A percentile compares a stretch with the other conserved stretches of the same genome.
Conservation (phyloP, 1,284 basidiomycete genomes). For the Naganishia sp. region DNA sequence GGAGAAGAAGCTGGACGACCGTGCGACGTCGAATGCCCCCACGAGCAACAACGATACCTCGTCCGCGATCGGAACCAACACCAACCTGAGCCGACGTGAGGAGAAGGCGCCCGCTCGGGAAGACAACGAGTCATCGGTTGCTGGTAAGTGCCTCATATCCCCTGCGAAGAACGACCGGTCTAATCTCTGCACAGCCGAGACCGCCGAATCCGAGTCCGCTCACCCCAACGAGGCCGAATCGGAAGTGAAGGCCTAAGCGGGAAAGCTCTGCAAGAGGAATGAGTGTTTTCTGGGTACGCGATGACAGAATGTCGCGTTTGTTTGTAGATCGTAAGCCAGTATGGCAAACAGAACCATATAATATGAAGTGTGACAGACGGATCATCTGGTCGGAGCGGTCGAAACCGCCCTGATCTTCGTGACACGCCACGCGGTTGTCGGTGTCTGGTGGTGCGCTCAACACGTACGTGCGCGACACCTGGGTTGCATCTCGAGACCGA, state of each 20-base stretch:
- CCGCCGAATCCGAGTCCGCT: background rate
- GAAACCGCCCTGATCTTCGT: background rate
- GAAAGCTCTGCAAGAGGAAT: background rate
- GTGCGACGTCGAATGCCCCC: slow-evolving; percentile 42
- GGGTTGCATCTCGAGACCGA: no score
- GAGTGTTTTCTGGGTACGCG: background rate
- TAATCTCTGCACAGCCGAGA: background rate
- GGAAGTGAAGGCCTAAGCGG: slow-evolving; percentile 4
- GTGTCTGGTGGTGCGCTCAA: no score
- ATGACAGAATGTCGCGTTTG: background rate
- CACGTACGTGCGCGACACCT: no score
- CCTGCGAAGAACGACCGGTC: no score
- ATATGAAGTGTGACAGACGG: no score
- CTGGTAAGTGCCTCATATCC: background rate
- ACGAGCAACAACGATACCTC: slow-evolving; percentile 27
- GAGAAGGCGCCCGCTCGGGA: slow-evolving; percentile 50
- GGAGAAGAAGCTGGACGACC: slow-evolving; percentile 51
- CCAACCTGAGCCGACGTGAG: slow-evolving; percentile 45
- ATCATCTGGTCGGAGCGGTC: background rate
- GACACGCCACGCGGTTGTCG: no score
- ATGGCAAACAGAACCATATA: background rate
- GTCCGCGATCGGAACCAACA: slow-evolving; percentile 34
- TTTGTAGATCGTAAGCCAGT: background rate
- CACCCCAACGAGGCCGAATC: background rate
- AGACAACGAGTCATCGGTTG: slow-evolving; percentile 21